Evolutionary conservation across 2,329 filamentous ascomycete species (phyloP), one percentile per base, ranked within the genome.

Genomic region (Ceratocystis papillata): DNA sequence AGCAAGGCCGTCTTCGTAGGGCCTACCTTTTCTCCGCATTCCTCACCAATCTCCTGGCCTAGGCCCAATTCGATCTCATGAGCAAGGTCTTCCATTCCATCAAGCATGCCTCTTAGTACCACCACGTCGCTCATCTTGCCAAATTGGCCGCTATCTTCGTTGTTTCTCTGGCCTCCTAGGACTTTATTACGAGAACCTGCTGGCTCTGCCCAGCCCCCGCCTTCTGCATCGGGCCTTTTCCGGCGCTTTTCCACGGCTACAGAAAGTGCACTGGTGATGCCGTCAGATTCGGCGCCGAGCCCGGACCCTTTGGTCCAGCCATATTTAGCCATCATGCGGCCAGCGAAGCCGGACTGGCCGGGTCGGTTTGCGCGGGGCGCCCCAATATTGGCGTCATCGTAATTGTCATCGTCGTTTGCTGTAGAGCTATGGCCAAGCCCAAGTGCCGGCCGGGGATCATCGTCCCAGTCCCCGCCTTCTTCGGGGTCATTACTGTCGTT

Each of bases 31-130:
- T 90, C 85, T 62, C 86, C 87, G 75, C 95, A 96, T 73, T 96
- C 90, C 72, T 96, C 90, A 5, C 94, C 94, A 75, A 99, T 96
- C 74, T 96, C 92, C 77, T 97, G 93, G 70, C 93, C 87, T 63
- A 99, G 77, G 0, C 84, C 84, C 15, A 82, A 81, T 67, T 86
- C 83, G 62, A 96, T 84, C 74, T 96, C 93, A n/a, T 79, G 80
- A 67, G 87, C 83, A 57, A 96, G 77, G 73, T 96, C 79, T 1
- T 77, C 82, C 79, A 97, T 86, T 5, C 87, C 89, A 69, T 94
- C 86, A 1, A 97, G 81, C 89, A 97, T 96, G 62, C 89, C 87
- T 64, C 83, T 81, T 20, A 96, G 77, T 59, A 95, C 85, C 63
- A 97, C 83, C 20, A 97, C 93, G 69, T 88, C 83, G 68, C 87